Percentiles rank a stretch among this genome's conserved stretches.
Conservation (phyloP, 2,329 filamentous ascomycete genomes). For the Lecanicillium sp. region DNA sequence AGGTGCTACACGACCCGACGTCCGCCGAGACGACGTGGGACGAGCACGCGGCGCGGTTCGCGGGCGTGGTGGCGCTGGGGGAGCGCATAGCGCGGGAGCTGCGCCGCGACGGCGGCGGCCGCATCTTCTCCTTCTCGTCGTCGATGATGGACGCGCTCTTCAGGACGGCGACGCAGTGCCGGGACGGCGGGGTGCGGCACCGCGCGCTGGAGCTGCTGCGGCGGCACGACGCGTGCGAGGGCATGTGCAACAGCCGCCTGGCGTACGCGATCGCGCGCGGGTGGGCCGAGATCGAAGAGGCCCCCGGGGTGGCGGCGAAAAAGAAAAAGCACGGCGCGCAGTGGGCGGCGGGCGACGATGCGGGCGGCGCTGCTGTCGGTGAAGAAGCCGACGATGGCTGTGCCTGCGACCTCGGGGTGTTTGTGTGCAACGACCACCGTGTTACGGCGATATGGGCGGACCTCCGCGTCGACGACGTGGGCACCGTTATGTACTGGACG, state of each 20-base stretch:
- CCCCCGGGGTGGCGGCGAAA: neutral
- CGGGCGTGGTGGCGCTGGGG: neutral
- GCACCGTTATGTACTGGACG: neutral
- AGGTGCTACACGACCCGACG: neutral
- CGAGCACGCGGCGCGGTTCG: neutral
- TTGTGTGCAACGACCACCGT: neutral
- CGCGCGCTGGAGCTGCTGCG: neutral
- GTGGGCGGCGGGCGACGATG: neutral
- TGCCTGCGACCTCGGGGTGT: neutral
- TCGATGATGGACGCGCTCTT: constrained; percentile 1
- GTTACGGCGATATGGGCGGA: neutral
- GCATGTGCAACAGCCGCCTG: constrained; percentile 2
- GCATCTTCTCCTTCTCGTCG: constrained; percentile 5
- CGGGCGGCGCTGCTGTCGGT: neutral
- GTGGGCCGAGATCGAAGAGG: constrained; percentile 1
- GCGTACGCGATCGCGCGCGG: neutral
- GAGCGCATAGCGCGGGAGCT: neutral
- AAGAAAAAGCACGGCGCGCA: neutral
- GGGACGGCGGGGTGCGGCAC: neutral
- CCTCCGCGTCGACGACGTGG: neutral
- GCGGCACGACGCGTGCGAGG: neutral
- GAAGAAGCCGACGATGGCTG: neutral
- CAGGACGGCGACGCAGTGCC: neutral
- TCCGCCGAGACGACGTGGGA: neutral
- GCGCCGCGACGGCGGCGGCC: neutral